Conservation (phyloP, 177 flowering plant genomes). For the Vitis hybrid region DNA sequence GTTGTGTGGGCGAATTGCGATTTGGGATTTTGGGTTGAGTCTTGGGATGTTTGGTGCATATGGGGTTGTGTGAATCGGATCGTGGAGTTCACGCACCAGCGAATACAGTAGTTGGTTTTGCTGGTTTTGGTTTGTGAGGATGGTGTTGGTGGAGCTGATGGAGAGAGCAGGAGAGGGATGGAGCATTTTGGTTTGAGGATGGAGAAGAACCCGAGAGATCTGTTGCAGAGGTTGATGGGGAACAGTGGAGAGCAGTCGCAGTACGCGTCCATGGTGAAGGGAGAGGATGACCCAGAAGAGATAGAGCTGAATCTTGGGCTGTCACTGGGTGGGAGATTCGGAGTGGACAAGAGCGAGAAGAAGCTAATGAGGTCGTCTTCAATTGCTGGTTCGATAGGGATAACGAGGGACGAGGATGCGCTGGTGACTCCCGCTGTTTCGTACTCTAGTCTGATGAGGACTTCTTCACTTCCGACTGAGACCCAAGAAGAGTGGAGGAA, state of each 20-base stretch:
- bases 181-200: conserved; percentile 31
- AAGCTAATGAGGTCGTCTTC: conserved; percentile 67
- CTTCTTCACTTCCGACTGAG: conserved; percentile 76
- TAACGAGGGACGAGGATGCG: conserved; percentile 32
- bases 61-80: conserved; percentile 22
- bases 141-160: conserved; percentile 26
- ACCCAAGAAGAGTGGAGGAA: conserved; percentile 88
- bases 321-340: conserved; percentile 85
- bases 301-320: conserved; percentile 83
- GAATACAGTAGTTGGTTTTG: background rate
- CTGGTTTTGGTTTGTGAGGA: background rate
- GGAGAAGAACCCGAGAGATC: conserved; percentile 60
- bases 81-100: conserved; percentile 1
- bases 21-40: conserved; percentile 3
- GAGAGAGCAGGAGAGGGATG: conserved; percentile 30
- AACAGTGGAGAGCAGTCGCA: conserved; percentile 8
- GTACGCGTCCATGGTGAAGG: background rate
- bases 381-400: conserved; percentile 44
- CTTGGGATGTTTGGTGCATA: background rate
- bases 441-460: conserved; percentile 38
- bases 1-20: background rate
- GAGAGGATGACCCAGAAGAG: conserved; percentile 30
- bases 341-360: conserved; percentile 55
- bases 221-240: conserved; percentile 54
- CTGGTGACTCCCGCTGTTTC: conserved; percentile 17